Evolutionary conservation across 164 flowering plant species (phyloP).

Genomic region (Dillenia suffruticosa): DNA sequence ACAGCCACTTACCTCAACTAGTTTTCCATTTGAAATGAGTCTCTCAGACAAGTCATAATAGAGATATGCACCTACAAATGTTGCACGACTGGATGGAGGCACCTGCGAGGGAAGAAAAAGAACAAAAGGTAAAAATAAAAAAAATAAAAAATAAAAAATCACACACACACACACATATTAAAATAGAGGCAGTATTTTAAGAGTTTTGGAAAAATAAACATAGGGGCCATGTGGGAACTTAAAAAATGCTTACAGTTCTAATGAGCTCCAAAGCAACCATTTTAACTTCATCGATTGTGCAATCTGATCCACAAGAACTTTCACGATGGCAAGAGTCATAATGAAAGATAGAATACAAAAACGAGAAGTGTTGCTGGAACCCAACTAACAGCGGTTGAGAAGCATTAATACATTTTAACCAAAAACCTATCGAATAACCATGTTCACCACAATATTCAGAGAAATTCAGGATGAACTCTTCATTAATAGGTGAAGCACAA

Average conservation of each 20-base stretch:
- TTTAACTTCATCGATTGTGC: slow-evolving; percentile 20
- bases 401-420: slow-evolving; percentile 54
- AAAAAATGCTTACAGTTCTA: slow-evolving; percentile 49
- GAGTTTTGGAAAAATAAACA: neutral
- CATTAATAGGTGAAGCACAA: slow-evolving; percentile 64
- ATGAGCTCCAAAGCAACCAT: slow-evolving; percentile 47
- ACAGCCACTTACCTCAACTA: slow-evolving; percentile 55
- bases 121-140: slow-evolving; percentile 11
- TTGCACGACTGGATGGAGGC: slow-evolving; percentile 31
- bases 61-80: slow-evolving; percentile 64
- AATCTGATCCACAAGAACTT: slow-evolving; percentile 17
- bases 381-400: slow-evolving; percentile 42
- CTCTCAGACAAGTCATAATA: slow-evolving; percentile 69
- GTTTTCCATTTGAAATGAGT: slow-evolving; percentile 45
- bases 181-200: neutral
- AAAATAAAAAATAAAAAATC: neutral
- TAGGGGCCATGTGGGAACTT: neutral
- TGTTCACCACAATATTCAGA: slow-evolving; percentile 46
- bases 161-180: neutral
- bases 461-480: slow-evolving; percentile 38
- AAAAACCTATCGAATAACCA: slow-evolving; percentile 38
- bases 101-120: slow-evolving; percentile 31
- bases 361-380: slow-evolving; percentile 52
- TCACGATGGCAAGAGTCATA: slow-evolving; percentile 17
- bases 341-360: slow-evolving; percentile 15